Evolutionary conservation across 768 basidiomycete species (phyloP).

Genomic region (Hygrophoropsis aurantiaca): DNA sequence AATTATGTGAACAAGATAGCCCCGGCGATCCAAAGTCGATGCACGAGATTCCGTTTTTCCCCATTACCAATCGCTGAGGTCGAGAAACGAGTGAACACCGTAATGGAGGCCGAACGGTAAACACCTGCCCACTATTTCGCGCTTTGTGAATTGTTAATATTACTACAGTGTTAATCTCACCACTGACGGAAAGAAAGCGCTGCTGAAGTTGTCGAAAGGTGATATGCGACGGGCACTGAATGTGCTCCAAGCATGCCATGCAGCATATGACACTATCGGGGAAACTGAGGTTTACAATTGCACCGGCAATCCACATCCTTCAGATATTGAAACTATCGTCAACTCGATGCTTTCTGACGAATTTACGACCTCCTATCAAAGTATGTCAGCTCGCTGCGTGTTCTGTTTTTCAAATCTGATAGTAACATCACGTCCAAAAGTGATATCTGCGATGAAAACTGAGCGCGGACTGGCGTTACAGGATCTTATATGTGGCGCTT

Average conservation of each 20-base stretch:
- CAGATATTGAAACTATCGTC: slow-evolving; percentile 91
- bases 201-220: slow-evolving; percentile 92
- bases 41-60: slow-evolving; percentile 96
- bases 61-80: slow-evolving; percentile 86
- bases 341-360: slow-evolving; percentile 96
- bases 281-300: slow-evolving; percentile 95
- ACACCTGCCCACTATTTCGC: too few species aligned
- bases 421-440: slow-evolving; percentile 42
- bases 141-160: neutral
- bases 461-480: slow-evolving; percentile 94
- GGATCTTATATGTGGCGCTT: slow-evolving; percentile 89
- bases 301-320: slow-evolving; percentile 94
- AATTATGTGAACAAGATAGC: slow-evolving; percentile 99
- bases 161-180: slow-evolving; percentile 76
- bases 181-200: slow-evolving; percentile 80
- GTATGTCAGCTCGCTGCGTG: slow-evolving; percentile 39
- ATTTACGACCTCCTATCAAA: slow-evolving; percentile 87
- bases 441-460: slow-evolving; percentile 82
- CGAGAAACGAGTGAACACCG: slow-evolving; percentile 73
- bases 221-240: slow-evolving; percentile 98
- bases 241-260: slow-evolving; percentile 96
- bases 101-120: slow-evolving; percentile 87
- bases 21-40: slow-evolving; percentile 97
- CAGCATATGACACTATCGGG: slow-evolving; percentile 86
- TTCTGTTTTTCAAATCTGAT: neutral